Conservation (phyloP, 305 asterid genomes). For the Ilex paraguariensis region DNA sequence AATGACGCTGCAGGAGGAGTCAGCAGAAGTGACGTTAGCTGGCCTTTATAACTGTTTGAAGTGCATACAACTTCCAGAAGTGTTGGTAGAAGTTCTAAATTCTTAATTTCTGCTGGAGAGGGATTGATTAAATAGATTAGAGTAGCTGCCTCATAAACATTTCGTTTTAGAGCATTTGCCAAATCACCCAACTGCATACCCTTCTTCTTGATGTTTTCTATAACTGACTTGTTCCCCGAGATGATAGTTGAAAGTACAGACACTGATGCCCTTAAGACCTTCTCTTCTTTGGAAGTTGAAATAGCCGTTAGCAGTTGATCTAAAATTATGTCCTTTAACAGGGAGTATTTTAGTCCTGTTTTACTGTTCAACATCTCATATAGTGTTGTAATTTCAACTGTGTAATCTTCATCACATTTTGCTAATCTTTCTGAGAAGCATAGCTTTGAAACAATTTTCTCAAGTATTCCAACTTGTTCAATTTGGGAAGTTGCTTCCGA, state of each 20-base stretch:
- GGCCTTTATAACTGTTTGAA: conserved; percentile 43
- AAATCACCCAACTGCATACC: conserved; percentile 69
- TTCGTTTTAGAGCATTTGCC: conserved; percentile 73
- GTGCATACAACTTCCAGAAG: conserved; percentile 73
- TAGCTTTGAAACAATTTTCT: conserved; percentile 64
- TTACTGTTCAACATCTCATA: conserved; percentile 51
- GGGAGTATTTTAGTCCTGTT: conserved; percentile 67
- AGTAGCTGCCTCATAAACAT: conserved; percentile 74
- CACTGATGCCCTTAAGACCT: conserved; percentile 63
- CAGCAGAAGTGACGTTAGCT: conserved; percentile 29
- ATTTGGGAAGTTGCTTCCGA: conserved; percentile 33
- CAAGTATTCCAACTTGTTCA: conserved; percentile 54
- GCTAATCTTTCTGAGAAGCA: conserved; percentile 61
- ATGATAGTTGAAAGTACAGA: conserved; percentile 68
- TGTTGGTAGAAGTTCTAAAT: conserved; percentile 68
- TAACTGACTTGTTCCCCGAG: conserved; percentile 42
- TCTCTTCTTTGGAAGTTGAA: conserved; percentile 65
- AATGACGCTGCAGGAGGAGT: conserved; percentile 86
- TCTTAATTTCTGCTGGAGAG: conserved; percentile 70
- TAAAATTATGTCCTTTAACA: conserved; percentile 68
- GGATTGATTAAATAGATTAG: conserved; percentile 76
- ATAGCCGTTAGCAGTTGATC: conserved; percentile 75
- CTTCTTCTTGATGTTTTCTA: conserved; percentile 68
- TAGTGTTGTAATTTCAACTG: conserved; percentile 58
- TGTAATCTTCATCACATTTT: conserved; percentile 41